These are phyloP conservation scores for Pontederia paniculata DNA, from an alignment of 176 grass and related monocot species.

Conservation along the genomic window DNA sequence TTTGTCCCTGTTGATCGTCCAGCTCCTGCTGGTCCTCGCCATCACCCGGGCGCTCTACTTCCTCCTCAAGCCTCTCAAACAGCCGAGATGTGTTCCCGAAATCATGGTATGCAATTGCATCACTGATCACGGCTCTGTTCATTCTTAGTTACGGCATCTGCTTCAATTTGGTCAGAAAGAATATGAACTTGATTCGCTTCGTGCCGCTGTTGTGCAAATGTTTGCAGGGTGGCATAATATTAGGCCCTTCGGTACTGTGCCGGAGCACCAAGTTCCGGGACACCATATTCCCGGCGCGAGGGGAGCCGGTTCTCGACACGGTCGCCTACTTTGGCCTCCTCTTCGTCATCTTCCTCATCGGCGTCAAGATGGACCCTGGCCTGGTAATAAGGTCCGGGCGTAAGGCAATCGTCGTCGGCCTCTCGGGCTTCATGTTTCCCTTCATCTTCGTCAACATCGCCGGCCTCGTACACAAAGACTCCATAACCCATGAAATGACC, in stretches of 20 bases:
- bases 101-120: slow-evolving; percentile 35
- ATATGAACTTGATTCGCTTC: too few relatives aligned
- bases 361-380: slow-evolving; percentile 63
- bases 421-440: slow-evolving; percentile 40
- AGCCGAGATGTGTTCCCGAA: slow-evolving; percentile 58
- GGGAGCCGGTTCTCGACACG: slow-evolving; percentile 61
- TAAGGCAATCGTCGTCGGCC: slow-evolving; percentile 44
- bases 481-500: slow-evolving; percentile 17
- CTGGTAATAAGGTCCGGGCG: slow-evolving; percentile 47
- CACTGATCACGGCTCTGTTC: background rate
- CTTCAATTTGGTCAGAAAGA: background rate
- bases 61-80: slow-evolving; percentile 57
- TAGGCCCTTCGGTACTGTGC: slow-evolving; percentile 61
- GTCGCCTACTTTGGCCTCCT: slow-evolving; percentile 56
- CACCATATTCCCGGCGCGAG: slow-evolving; percentile 48
- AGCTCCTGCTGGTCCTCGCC: slow-evolving; percentile 68
- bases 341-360: slow-evolving; percentile 78
- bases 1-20: slow-evolving; percentile 55
- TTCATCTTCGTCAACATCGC: slow-evolving; percentile 22
- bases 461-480: slow-evolving; percentile 8
- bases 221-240: slow-evolving; percentile 64
- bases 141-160: background rate
- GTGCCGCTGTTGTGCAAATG: background rate
- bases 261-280: slow-evolving; percentile 41
- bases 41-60: slow-evolving; percentile 59